These are phyloP conservation scores for Lathyrus aphaca DNA, from an alignment of 306 rosid genomes.

Conservation along the genomic window DNA sequence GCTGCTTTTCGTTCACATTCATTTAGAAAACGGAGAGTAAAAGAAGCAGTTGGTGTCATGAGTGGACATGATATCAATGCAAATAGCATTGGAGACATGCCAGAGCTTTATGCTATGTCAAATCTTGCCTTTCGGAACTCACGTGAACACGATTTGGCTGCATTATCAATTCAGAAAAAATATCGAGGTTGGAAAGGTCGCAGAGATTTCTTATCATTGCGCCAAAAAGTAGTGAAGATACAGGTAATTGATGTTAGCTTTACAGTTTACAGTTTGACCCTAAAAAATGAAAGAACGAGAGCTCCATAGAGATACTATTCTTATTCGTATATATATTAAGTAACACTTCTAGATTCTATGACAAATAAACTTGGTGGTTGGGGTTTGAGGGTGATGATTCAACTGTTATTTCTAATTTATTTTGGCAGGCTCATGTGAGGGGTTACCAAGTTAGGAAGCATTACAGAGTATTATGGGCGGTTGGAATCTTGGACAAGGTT, in stretches of 20 bases:
- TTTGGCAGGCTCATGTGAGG: slow-evolving; percentile 91
- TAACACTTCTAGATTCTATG: slow-evolving; percentile 1
- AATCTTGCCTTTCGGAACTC: slow-evolving; percentile 62
- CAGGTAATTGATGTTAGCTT: slow-evolving; percentile 63
- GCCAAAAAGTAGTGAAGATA: slow-evolving; percentile 88
- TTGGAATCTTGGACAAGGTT: slow-evolving; percentile 91
- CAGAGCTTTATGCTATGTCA: slow-evolving; percentile 69
- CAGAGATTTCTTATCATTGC: slow-evolving; percentile 76
- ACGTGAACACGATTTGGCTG: slow-evolving; percentile 73
- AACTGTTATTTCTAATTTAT: slow-evolving; percentile 20
- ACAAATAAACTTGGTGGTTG: background rate
- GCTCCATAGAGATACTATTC: slow-evolving; percentile 24
- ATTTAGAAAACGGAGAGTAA: slow-evolving; percentile 62
- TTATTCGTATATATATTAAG: slow-evolving; percentile 10
- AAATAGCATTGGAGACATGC: slow-evolving; percentile 43
- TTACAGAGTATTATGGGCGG: slow-evolving; percentile 89
- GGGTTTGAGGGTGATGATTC: background rate
- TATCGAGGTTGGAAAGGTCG: slow-evolving; percentile 95
- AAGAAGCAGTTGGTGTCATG: slow-evolving; percentile 50
- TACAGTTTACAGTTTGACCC: background rate
- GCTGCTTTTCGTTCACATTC: slow-evolving; percentile 93
- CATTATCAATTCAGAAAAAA: slow-evolving; percentile 91
- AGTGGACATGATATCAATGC: slow-evolving; percentile 56
- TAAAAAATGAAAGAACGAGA: slow-evolving; percentile 22
- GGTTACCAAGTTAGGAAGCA: slow-evolving; percentile 92